These are phyloP conservation scores for Hyparrhenia diplandra DNA, from an alignment of 176 grass and related monocot species.

Conservation along the genomic window DNA sequence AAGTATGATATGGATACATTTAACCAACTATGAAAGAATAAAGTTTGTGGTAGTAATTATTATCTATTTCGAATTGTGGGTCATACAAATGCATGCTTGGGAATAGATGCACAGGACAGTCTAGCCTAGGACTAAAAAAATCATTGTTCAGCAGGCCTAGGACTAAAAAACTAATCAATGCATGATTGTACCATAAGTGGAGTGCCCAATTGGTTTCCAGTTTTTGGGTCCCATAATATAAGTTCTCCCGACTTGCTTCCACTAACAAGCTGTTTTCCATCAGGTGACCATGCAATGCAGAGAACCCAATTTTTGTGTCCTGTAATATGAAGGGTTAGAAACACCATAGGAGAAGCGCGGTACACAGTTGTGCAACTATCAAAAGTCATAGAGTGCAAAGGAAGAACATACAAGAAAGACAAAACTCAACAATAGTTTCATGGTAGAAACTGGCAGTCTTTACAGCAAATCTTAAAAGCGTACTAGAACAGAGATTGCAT, in stretches of 20 bases:
- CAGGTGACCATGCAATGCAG: conserved; percentile 89
- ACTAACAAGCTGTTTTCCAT: conserved; percentile 90
- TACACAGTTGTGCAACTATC: not conserved
- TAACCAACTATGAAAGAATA: not conserved
- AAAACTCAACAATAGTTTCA: not conserved
- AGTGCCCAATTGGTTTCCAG: conserved; percentile 73
- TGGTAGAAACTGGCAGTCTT: not conserved
- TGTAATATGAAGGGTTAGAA: conserved; percentile 35
- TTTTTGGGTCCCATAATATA: conserved; percentile 86
- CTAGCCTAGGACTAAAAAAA: not conserved
- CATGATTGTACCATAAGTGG: conserved; percentile 58
- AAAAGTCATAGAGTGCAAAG: not conserved
- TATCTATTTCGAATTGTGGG: not conserved
- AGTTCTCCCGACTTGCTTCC: conserved; percentile 95
- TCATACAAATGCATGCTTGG: not conserved
- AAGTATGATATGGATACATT: not conserved
- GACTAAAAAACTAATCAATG: not conserved
- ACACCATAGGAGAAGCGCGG: not conserved
- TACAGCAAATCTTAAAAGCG: not conserved
- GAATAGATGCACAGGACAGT: not conserved
- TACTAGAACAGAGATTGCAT: not conserved
- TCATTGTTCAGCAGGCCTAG: not conserved
- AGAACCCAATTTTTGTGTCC: conserved; percentile 99
- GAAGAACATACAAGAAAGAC: not conserved
- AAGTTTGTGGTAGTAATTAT: not conserved